Base-by-base conservation (phyloP, 352 stramenopile genomes). In the Pythium periplocum region DNA sequence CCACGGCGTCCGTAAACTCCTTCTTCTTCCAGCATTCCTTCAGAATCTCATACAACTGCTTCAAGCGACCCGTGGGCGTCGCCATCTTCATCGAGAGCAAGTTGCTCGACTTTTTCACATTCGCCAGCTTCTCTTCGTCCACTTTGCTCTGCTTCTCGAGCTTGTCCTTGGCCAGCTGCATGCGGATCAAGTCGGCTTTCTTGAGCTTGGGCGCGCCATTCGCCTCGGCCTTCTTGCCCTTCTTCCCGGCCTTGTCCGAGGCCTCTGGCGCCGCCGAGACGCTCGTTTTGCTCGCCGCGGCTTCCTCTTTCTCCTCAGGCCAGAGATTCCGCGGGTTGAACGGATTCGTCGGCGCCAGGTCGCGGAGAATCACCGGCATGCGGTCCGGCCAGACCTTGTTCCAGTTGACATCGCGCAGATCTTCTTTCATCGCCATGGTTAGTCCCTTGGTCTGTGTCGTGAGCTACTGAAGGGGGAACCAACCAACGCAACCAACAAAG, bases 361-460 rank as follows among this genome's bases (percentile, higher is more conserved):
- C 81, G 33, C 83, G 83, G 54, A 94, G 68, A 54, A 94, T 94
- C 68, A 94, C 81, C 39, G 83, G 83, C 75, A 94, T 94, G 56
- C 83, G 80, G 66, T 94, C 79, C 8, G 83, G 83, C 76, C 83
- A 94, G 44, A 94, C 68, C 67, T 94, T 94, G 66, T 94, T 82
- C 83, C 83, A 94, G 69, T 91, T 91, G 35, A 94, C 83, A 57
- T 92, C 83, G 66, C 79, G 78, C 73, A 94, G 82, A 32, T 82
- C 76, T 49, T 79, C 83, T 64, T 90, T 93, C 59, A 78, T 69
- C 48, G 83, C 78, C 60, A 26, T 26, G 17, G 17, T 26, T 26
- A 26, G 17, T 26, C 17, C 17, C 17, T 26, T 26, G 17, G 17
- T 26, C 17, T 26, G 17, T 26, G 17, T 26, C 17, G 17, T 26